These are phyloP conservation scores for Xylaria sp. DNA, from an alignment of 2,329 filamentous ascomycete genomes.

Conservation along the genomic window DNA sequence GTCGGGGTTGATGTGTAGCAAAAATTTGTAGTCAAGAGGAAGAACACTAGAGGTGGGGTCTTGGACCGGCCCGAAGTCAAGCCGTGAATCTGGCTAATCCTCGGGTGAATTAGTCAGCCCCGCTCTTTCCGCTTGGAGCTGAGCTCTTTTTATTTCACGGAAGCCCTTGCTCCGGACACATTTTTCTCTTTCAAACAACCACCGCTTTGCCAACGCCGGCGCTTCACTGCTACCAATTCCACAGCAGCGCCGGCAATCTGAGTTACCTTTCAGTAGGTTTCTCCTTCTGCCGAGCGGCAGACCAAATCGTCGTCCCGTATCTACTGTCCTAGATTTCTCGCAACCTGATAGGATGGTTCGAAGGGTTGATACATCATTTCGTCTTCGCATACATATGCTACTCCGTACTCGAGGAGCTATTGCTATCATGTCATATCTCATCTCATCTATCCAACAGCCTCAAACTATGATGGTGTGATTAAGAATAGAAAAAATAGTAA, in stretches of 20 bases:
- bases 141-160: conserved; percentile 7
- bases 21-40: conserved; percentile 13
- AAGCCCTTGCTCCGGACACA: neutral
- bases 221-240: conserved; percentile 26
- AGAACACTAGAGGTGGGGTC: conserved; percentile 14
- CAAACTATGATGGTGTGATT: neutral
- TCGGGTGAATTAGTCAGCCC: neutral
- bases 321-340: conserved; percentile 74
- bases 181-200: conserved; percentile 22
- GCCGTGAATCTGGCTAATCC: conserved; percentile 10
- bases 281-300: conserved; percentile 32
- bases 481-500: too few relatives aligned
- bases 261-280: conserved; percentile 32
- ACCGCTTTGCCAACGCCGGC: conserved; percentile 28
- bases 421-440: neutral
- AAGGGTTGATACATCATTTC: conserved; percentile 64
- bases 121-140: neutral
- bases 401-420: neutral
- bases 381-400: neutral
- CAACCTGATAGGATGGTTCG: conserved; percentile 74
- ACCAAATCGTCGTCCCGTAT: conserved; percentile 63
- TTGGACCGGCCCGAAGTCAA: conserved; percentile 11
- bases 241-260: conserved; percentile 32
- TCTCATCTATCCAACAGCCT: neutral
- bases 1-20: conserved; percentile 25